Percentiles rank a stretch among this genome's conserved stretches.
These are phyloP conservation scores for Babesia bovis DNA, from an alignment of 169 alveolate genomes.

Conservation along the genomic window DNA sequence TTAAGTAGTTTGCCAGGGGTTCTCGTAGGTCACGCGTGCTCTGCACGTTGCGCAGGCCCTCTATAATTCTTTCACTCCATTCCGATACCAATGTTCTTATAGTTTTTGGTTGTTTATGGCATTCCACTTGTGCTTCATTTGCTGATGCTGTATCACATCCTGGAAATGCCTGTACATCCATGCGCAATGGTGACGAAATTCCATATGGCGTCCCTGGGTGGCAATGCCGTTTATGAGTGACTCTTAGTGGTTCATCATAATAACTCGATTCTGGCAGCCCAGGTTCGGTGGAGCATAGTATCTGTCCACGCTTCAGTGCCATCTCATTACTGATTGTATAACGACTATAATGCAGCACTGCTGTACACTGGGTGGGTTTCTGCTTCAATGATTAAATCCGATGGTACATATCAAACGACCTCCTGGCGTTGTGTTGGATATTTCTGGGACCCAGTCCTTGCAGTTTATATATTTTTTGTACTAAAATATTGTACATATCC, in stretches of 20 bases:
- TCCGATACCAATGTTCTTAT: neutral
- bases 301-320: conserved; percentile 11
- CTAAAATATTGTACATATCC: no score
- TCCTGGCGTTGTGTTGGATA: no score
- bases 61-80: conserved; percentile 46
- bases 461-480: no score
- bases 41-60: conserved; percentile 27
- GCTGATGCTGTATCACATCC: neutral
- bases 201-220: conserved; percentile 15
- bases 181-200: neutral
- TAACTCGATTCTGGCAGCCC: conserved; percentile 2
- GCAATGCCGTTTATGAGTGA: conserved; percentile 32
- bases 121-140: neutral
- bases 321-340: neutral
- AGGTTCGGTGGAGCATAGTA: conserved; percentile 19
- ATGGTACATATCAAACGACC: no score
- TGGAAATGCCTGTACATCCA: neutral
- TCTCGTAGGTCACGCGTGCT: conserved; percentile 35
- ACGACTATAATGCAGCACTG: no score
- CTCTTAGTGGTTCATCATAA: conserved; percentile 6
- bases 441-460: no score
- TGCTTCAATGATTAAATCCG: no score
- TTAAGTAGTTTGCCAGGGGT: conserved; percentile 16
- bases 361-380: no score
- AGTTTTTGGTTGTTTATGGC: neutral